Percentiles rank a stretch among this genome's conserved stretches.
These are phyloP conservation scores for Anastatica hierochuntica DNA, from an alignment of 345 rosid genomes.

Conservation along the genomic window DNA sequence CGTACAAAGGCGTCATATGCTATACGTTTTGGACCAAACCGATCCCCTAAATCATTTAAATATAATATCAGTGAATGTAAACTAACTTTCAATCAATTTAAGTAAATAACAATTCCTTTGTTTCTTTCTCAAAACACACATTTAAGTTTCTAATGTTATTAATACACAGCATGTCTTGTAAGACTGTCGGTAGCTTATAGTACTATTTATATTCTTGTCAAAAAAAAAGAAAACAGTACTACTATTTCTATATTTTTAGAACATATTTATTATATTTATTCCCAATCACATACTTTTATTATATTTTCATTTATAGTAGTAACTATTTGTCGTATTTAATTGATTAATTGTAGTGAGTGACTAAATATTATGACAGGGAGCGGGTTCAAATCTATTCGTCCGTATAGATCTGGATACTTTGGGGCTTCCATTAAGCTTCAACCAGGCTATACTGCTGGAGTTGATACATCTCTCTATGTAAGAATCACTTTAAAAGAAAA, in stretches of 20 bases:
- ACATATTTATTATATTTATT: neutral
- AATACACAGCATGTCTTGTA: no score
- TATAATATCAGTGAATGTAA: no score
- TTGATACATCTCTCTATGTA: constrained; percentile 72
- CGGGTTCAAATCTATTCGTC: constrained; percentile 24
- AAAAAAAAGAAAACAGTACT: no score
- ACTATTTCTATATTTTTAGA: constrained; percentile 13
- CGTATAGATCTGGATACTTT: no score
- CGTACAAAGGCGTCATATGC: neutral
- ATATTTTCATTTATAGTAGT: neutral
- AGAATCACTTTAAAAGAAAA: constrained; percentile 13
- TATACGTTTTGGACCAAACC: no score
- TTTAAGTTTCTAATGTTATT: no score
- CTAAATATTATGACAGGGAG: constrained; percentile 45
- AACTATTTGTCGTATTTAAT: neutral
- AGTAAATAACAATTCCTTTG: no score
- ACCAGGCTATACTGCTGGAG: constrained; percentile 91
- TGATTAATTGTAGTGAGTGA: neutral
- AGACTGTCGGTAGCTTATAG: neutral
- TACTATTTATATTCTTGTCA: constrained; percentile 4
- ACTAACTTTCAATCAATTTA: no score
- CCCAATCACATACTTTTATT: neutral
- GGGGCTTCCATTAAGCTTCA: constrained; percentile 37
- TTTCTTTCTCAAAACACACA: no score
- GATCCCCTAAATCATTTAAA: constrained; percentile 6